Evolutionary conservation across 2,329 filamentous ascomycete genomes (phyloP), one percentile per base, ranked within the genome.

Genomic region (Ophiostoma populinum): DNA sequence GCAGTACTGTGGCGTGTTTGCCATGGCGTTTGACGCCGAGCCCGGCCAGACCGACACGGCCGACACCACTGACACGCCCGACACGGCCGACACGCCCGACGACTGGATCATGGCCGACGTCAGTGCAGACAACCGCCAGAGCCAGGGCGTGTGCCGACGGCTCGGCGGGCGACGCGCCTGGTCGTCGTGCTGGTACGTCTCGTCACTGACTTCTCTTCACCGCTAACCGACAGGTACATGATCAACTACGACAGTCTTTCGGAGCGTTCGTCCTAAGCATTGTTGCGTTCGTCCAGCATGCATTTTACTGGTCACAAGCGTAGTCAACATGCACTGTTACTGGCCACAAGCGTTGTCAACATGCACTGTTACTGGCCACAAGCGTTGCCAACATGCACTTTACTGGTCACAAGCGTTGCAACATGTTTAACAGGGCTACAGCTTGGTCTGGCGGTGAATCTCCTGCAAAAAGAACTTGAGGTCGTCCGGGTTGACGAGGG

Each of bases 391-490:
- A n/a, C n/a, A n/a, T n/a, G n/a, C n/a, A n/a, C n/a, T n/a, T n/a
- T n/a, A n/a, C n/a, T n/a, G n/a, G n/a, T n/a, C n/a, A n/a, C n/a
- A n/a, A n/a, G n/a, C n/a, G n/a, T n/a, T n/a, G n/a, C n/a, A n/a
- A n/a, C n/a, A n/a, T 11, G 10, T 10, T 7, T 2, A 10, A n/a
- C n/a, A n/a, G n/a, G 12, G 28, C 10, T 42, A 41, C 25, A 37
- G 35, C 49, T 64, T 67, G 24, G 69, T 70, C 40, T 75, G 56
- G 32, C 80, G 70, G 55, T 93, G 83, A 38, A 95, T 75, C 57
- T 98, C 90, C 51, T 92, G 65, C 45, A 98, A 87, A 62, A 81
- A 98, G 59, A 92, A 92, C 53, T 75, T 87, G 46, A 98, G 62
- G 54, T 93, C 77, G 33, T 95, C 85, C 0, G 90, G 90, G 47